Conservation (phyloP, 163 green algal genomes). For the Scenedesmus sp. region DNA sequence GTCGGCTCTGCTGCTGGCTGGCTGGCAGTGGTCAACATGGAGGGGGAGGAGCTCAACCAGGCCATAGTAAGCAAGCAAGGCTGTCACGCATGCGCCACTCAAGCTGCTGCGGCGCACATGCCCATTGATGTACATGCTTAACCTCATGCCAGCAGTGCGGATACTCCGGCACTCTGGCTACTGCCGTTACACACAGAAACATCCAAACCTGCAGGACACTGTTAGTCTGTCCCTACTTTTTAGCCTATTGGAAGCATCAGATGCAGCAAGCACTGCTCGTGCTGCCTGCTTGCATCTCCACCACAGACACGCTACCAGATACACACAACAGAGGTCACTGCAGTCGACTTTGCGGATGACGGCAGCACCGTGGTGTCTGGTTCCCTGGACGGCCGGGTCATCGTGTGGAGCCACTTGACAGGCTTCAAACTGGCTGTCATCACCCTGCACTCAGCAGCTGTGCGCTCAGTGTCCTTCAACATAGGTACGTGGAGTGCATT, state of each 20-base stretch:
- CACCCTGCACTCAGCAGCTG: conserved; percentile 31
- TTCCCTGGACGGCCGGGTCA: conserved; percentile 13
- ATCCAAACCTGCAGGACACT: no score
- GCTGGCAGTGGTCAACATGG: conserved; percentile 41
- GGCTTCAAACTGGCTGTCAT: conserved; percentile 47
- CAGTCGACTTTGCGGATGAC: conserved; percentile 33
- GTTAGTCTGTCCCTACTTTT: no score
- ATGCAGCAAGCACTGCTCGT: no score
- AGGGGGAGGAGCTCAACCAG: conserved; percentile 21
- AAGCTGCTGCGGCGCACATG: background rate
- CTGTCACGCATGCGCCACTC: background rate
- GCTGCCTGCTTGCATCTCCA: background rate
- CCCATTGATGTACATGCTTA: background rate
- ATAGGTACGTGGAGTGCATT: background rate
- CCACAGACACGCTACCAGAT: conserved; percentile 51
- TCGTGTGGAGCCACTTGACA: conserved; percentile 50
- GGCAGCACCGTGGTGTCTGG: conserved; percentile 36
- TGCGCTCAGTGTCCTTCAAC: conserved; percentile 29
- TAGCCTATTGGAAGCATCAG: no score
- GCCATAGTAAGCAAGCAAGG: conserved; percentile 6
- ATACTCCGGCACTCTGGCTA: no score
- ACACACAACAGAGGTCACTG: conserved; percentile 36
- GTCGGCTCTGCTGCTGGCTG: conserved; percentile 46
- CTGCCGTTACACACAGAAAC: no score
- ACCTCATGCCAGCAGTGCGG: background rate